Base-by-base conservation (phyloP, 2,329 filamentous ascomycete genomes). In the Neonectria hederae region DNA sequence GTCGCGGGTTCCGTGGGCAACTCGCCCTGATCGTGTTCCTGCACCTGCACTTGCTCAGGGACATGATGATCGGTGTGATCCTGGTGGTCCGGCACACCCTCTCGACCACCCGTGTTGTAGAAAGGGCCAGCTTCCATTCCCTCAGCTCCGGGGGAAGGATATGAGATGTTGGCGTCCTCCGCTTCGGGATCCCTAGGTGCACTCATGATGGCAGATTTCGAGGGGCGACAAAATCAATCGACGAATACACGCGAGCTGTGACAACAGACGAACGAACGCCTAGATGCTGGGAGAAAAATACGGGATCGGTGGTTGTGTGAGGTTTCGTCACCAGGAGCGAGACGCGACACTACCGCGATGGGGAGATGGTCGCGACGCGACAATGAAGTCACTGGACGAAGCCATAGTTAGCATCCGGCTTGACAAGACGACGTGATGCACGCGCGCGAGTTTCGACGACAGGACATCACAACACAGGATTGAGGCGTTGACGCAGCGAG, bases 91-190 rank as follows among this genome's bases (percentile, higher is more conserved):
- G 73, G 71, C 9, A 67, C 64, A 9, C 73, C 76, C 49, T 80
- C 78, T 42, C 77, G 78, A 21, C 69, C 63, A 17, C 76, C 75
- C 5, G 81, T 76, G 65, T 81, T 76, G 69, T 85, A 84, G 70
- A 84, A 84, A 2, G 82, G 75, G 8, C 78, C 76, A 4, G 77
- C 72, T 59, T 83, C 82, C 65, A 82, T 79, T 3, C 72, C 77
- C 58, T 85, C 83, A 9, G 79, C 78, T 19, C 78, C 77, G 3
- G 84, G 81, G 7, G 83, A 84, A 11, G 83, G 81, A 67, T 85
- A 86, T 40, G 80, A 80, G 42, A 81, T 74, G 54, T 78, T 78
- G 57, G 75, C 72, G 59, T 79, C 77, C n/a, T 77, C 75, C 10
- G 71, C 66, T 54, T 77, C 75, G 46, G 71, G 72, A 73, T 83